Conservation (phyloP, 1,284 basidiomycete genomes). For the Violaceomyces palustris region DNA sequence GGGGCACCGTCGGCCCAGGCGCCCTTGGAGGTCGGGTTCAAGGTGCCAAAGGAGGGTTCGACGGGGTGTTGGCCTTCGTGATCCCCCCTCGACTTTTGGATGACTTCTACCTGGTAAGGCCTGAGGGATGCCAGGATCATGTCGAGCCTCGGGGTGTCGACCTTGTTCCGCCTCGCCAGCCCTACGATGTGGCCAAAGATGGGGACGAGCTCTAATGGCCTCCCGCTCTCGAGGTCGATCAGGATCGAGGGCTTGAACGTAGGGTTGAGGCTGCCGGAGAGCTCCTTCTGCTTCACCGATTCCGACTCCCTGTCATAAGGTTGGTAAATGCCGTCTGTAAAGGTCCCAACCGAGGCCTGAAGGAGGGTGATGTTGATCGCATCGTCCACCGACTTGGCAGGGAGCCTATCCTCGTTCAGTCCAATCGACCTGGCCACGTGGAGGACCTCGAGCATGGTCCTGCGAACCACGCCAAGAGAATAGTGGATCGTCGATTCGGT, state of each 20-base stretch:
- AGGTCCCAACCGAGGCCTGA: not conserved
- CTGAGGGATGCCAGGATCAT: conserved; percentile 36
- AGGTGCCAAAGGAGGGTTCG: too few species aligned
- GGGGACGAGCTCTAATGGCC: conserved; percentile 45
- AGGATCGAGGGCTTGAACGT: conserved; percentile 46
- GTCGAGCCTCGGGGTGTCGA: conserved; percentile 44
- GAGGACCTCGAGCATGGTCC: conserved; percentile 54
- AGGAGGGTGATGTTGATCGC: conserved; percentile 29
- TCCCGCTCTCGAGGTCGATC: conserved; percentile 37
- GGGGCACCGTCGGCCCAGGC: conserved; percentile 26
- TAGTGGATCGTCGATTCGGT: conserved; percentile 48
- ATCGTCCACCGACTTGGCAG: conserved; percentile 24
- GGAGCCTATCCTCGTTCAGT: conserved; percentile 25
- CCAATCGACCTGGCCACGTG: conserved; percentile 53
- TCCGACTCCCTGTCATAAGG: too few species aligned
- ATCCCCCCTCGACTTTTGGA: not conserved
- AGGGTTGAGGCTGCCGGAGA: not conserved
- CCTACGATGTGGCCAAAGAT: conserved; percentile 36
- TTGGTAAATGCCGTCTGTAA: too few species aligned
- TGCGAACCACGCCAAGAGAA: conserved; percentile 51
- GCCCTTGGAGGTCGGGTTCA: conserved; percentile 13
- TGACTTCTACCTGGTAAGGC: conserved; percentile 28
- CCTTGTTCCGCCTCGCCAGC: conserved; percentile 16
- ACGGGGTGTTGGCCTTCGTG: not conserved
- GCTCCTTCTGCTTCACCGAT: not conserved